These are phyloP conservation scores for Solanum gandarillasii DNA, from an alignment of 257 asterid species.

Conservation along the genomic window DNA sequence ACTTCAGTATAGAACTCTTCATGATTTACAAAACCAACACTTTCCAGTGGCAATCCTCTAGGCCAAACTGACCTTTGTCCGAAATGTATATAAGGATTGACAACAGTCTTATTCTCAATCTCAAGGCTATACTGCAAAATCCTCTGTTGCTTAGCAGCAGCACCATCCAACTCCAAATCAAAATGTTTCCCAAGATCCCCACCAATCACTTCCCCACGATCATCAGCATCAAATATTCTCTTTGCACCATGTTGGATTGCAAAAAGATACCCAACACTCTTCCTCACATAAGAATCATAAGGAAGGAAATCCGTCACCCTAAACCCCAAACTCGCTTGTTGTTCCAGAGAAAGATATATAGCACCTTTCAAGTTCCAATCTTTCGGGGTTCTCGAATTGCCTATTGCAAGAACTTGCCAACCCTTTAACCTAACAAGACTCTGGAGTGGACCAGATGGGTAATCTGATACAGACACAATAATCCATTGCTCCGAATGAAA, in stretches of 20 bases:
- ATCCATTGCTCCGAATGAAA: slow-evolving; percentile 88
- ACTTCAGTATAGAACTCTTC: slow-evolving; percentile 84
- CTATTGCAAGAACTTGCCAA: slow-evolving; percentile 93
- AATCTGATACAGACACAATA: slow-evolving; percentile 69
- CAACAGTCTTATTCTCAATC: slow-evolving; percentile 70
- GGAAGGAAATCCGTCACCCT: slow-evolving; percentile 83
- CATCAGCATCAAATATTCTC: slow-evolving; percentile 79
- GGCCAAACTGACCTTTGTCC: slow-evolving; percentile 99
- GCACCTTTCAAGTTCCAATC: slow-evolving; percentile 92
- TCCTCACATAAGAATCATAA: slow-evolving; percentile 86
- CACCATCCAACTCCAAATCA: slow-evolving; percentile 74
- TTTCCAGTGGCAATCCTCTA: slow-evolving; percentile 85
- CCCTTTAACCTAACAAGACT: slow-evolving; percentile 54
- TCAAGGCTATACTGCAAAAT: slow-evolving; percentile 86
- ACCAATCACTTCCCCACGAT: slow-evolving; percentile 80
- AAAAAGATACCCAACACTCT: slow-evolving; percentile 78
- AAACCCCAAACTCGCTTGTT: slow-evolving; percentile 80
- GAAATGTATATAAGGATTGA: slow-evolving; percentile 90
- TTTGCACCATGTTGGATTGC: slow-evolving; percentile 96
- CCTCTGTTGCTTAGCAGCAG: slow-evolving; percentile 62
- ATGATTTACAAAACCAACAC: slow-evolving; percentile 78
- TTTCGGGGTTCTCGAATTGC: slow-evolving; percentile 75
- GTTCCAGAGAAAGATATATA: slow-evolving; percentile 64
- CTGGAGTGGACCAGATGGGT: slow-evolving; percentile 60
- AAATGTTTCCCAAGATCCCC: slow-evolving; percentile 79